Conservation (phyloP, 2,329 filamentous ascomycete species). For the Pseudonectria foliicola region DNA sequence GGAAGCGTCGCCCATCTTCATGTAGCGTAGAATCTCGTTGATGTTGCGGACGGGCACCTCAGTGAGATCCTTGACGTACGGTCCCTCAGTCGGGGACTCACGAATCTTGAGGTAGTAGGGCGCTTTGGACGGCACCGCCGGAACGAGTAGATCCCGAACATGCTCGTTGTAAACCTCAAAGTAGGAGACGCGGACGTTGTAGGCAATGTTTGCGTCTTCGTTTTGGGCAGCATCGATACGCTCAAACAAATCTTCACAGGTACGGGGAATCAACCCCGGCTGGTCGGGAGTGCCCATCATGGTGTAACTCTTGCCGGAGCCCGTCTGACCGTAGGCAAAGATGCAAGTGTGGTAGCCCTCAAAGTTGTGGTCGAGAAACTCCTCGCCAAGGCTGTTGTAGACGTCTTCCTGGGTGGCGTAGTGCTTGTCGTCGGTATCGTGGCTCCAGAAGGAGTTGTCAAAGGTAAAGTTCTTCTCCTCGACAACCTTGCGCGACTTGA, state of each 20-base stretch:
- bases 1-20: constrained; percentile 82
- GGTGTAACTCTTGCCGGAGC: constrained; percentile 95
- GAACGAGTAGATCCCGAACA: constrained; percentile 85
- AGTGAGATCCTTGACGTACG: constrained; percentile 93
- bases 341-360: constrained; percentile 99
- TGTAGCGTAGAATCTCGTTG: constrained; percentile 78
- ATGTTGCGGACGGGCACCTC: constrained; percentile 87
- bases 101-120: constrained; percentile 95
- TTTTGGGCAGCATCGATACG: constrained; percentile 72
- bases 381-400: constrained; percentile 88
- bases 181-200: constrained; percentile 95
- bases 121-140: constrained; percentile 59
- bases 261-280: constrained; percentile 87
- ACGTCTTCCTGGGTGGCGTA: constrained; percentile 91
- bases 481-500: constrained; percentile 63
- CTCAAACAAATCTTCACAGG: constrained; percentile 92
- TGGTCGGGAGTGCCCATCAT: constrained; percentile 89
- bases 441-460: constrained; percentile 98
- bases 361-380: constrained; percentile 98
- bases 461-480: constrained; percentile 93
- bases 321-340: constrained; percentile 96
- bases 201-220: constrained; percentile 85
- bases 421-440: constrained; percentile 68
- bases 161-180: constrained; percentile 99
- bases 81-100: constrained; percentile 88